Evolutionary conservation across 495 filamentous ascomycete genomes (phyloP).

Genomic region (Penicillium antarcticum): DNA sequence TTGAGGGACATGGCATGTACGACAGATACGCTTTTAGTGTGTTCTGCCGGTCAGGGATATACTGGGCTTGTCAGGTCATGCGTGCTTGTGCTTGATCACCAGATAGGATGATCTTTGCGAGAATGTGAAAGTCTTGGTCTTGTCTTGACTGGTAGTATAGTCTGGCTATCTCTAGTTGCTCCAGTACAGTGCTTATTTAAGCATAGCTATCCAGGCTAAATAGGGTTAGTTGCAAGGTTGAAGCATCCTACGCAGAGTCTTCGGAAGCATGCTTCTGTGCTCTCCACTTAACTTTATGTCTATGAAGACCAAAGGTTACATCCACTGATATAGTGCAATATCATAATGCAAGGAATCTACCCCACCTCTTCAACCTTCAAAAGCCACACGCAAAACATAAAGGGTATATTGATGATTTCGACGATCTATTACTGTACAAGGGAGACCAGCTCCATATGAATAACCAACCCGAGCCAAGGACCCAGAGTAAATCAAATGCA

Average conservation of each 20-base stretch:
- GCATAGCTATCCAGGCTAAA: too few species aligned
- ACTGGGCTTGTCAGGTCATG: slow-evolving; percentile 19
- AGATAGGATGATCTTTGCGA: slow-evolving; percentile 13
- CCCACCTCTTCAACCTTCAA: not conserved
- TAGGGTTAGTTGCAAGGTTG: too few species aligned
- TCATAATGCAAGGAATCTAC: not conserved
- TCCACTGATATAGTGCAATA: not conserved
- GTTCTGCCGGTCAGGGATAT: not conserved
- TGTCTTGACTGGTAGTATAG: not conserved
- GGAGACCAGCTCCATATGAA: slow-evolving; percentile 8
- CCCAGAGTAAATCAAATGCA: not conserved
- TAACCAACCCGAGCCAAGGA: not conserved
- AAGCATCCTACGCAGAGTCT: too few species aligned
- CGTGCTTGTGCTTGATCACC: slow-evolving; percentile 16
- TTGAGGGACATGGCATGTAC: not conserved
- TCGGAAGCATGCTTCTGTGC: too few species aligned
- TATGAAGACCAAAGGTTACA: too few species aligned
- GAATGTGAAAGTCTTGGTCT: slow-evolving; percentile 13
- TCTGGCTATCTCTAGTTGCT: not conserved
- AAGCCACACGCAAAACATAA: not conserved
- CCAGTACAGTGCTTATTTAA: too few species aligned
- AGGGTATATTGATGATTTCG: slow-evolving; percentile 8
- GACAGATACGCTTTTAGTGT: not conserved
- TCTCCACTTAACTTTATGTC: too few species aligned
- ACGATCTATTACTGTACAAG: slow-evolving; percentile 10